Evolutionary conservation across 345 rosid genomes (phyloP).

Genomic region (Acer campestre): DNA sequence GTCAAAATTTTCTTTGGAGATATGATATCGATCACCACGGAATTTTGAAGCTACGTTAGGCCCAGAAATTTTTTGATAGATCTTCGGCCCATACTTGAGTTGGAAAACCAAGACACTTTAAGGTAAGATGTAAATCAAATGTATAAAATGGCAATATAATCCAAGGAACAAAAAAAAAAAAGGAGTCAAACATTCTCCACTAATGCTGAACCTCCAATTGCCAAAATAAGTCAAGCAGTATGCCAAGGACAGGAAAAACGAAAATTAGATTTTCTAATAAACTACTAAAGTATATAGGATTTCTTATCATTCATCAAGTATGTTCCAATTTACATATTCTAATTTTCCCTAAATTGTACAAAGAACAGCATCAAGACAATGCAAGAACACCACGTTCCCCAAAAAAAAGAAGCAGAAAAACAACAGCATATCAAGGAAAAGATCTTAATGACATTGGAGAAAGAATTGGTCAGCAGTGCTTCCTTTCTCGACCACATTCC

Average conservation of each 20-base stretch:
- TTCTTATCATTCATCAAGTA: not conserved
- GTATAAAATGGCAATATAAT: not conserved
- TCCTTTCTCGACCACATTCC: not conserved
- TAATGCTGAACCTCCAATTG: not conserved
- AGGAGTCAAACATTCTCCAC: not conserved
- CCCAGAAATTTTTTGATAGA: conserved; percentile 65
- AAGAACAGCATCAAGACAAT: not conserved
- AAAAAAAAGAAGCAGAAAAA: not conserved
- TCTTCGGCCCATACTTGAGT: conserved; percentile 72
- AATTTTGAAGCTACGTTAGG: conserved; percentile 57
- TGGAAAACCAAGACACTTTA: conserved; percentile 33
- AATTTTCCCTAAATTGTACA: not conserved
- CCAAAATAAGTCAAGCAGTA: not conserved
- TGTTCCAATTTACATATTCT: not conserved
- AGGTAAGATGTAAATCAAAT: conserved; percentile 7
- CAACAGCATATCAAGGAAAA: not conserved
- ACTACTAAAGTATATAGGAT: conserved; percentile 1
- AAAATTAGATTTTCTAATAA: not conserved
- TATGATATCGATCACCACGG: conserved; percentile 57
- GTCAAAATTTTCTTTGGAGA: conserved; percentile 84
- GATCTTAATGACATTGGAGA: not conserved
- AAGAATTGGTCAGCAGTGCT: not conserved
- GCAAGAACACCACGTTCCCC: not conserved
- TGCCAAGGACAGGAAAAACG: not conserved
- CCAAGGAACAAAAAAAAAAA: not conserved